Evolutionary conservation across 2,329 filamentous ascomycete species (phyloP), one percentile per base, ranked within the genome.

Genomic region (Pseudocercospora fijiensis): DNA sequence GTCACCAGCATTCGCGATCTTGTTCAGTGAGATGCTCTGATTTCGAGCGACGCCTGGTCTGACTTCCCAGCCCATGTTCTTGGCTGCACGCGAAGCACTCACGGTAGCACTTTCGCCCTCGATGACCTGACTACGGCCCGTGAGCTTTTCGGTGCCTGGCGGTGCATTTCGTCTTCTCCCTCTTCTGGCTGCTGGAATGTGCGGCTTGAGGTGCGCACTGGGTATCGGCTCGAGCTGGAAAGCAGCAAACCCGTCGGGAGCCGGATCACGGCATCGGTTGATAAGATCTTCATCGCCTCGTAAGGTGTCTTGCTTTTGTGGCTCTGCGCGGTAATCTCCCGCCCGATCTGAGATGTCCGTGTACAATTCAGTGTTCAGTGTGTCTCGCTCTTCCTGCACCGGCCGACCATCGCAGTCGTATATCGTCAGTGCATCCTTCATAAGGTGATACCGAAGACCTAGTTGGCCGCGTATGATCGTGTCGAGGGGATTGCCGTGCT

Each of bases 341-440:
- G 95, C 92, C 59, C 95, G 88, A 74, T 98, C 94, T 22, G 98
- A 83, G 52, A 96, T 91, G 75, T 98, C 92, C 70, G 98, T 97
- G 81, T 96, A 98, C 1, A 99, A 84, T 69, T 90, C 92, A 75
- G 98, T 94, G 30, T 95, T 91, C 72, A 93, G 85, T 60, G 88
- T 85, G 76, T 99, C 95, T 68, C 90, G 87, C 26, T 85, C 80
- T 59, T 88, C 85, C 70, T 97, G 88, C 26, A 98, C 92, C 2
- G 92, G 82, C 65, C 84, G 86, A 51, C 91, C 91, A 71, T 89
- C 88, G 58, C 84, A 85, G 78, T 99, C 96, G 79, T 97, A 97
- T 9, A 99, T 88, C 8, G 92, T 95, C 16, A 94, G 94, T 63
- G 88, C 85, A 70, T 89, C 87, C 68, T 88, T 88, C 65, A 99